Evolutionary conservation across 768 basidiomycete species (phyloP), one percentile per base, ranked within the genome.

Genomic region (Polyporus arcularius): DNA sequence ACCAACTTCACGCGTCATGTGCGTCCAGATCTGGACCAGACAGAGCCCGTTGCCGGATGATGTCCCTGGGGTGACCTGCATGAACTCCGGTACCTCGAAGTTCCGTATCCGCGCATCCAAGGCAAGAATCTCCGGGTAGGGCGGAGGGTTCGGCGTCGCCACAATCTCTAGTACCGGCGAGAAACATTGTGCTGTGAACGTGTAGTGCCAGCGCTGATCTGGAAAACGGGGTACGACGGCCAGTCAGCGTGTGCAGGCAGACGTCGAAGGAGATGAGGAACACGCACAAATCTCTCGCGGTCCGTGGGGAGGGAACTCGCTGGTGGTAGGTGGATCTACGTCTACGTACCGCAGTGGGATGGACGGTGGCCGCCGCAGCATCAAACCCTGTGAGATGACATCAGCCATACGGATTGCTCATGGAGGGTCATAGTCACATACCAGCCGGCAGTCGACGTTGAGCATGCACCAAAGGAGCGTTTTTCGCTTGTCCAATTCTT

Each of bases 381-480:
- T 88, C 35, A 90, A 76, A 57, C 85, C 85, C 88, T 90, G 64
- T 42, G 59, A 11, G 46, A 53, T 54, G 62, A 66, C 59, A 65
- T 55, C 53, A n/a, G 47, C 55, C 58, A 46, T 35, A 18, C 54
- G 49, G 28, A 21, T 28, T 28, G 21, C 35, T 41, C 21, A 15
- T 32, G 38, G n/a, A 38, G 39, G 60, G 26, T 70, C 31, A 18
- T 21, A 39, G 63, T 61, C 38, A 65, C 87, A 77, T 80, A 89
- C 87, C 45, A 88, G 78, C 60, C 86, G 85, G 50, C 76, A 74
- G 67, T 90, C 89, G 71, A 89, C 74, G 69, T 86, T 85, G 55
- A 89, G 78, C 65, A 90, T 75, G 71, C 89, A 87, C 89, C 89
- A 90, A 70, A 89, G 87, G 47, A 90, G 80, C 52, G 84, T 82